Conservation (phyloP, 805 yeast genomes). For the Jamesozyma piceae region DNA sequence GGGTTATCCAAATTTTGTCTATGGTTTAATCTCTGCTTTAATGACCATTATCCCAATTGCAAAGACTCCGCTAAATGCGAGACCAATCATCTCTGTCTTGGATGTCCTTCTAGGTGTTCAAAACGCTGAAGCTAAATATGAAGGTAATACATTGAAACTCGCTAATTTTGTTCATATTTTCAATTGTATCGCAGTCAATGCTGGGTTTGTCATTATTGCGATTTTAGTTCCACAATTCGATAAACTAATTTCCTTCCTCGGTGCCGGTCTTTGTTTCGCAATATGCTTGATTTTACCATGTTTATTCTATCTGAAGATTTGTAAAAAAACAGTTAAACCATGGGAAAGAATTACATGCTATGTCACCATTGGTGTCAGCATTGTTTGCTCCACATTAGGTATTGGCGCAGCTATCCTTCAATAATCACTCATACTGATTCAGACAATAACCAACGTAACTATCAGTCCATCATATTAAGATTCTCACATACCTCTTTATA, state of each 20-base stretch:
- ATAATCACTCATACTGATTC: conserved; percentile 3
- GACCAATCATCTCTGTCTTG: conserved; percentile 68
- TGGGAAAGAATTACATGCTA: conserved; percentile 35
- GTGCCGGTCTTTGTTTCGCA: conserved; percentile 69
- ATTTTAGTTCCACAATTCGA: conserved; percentile 71
- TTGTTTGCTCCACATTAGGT: conserved; percentile 46
- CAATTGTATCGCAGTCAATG: conserved; percentile 43
- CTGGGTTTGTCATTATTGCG: conserved; percentile 48
- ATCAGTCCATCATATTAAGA: too few species aligned
- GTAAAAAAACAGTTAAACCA: conserved; percentile 35
- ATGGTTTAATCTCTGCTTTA: conserved; percentile 49
- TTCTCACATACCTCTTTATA: too few species aligned
- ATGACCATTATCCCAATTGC: conserved; percentile 81
- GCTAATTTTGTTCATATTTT: conserved; percentile 14
- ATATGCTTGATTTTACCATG: conserved; percentile 76
- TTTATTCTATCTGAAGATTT: conserved; percentile 55
- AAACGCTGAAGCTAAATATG: conserved; percentile 15
- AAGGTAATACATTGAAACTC: conserved; percentile 11
- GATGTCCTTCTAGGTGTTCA: conserved; percentile 42
- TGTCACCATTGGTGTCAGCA: conserved; percentile 37
- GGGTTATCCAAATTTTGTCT: conserved; percentile 59
- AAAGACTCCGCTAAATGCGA: conserved; percentile 72
- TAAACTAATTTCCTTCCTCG: conserved; percentile 68
- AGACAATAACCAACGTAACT: too few species aligned
- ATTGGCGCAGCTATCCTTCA: conserved; percentile 43